Evolutionary conservation across 768 basidiomycete species (phyloP).

Genomic region (Tulasnella sp.): DNA sequence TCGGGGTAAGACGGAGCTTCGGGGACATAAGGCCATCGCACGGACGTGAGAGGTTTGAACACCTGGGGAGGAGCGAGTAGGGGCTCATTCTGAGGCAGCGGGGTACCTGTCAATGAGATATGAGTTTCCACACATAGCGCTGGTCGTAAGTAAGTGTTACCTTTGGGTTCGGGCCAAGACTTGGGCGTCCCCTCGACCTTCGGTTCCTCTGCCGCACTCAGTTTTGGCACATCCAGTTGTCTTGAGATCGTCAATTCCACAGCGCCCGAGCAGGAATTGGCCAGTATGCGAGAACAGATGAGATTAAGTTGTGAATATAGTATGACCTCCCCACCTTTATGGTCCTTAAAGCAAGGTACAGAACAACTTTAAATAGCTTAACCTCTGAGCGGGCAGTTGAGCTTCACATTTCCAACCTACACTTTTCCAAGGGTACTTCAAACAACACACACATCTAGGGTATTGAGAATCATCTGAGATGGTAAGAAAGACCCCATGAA

Average conservation of each 20-base stretch:
- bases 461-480: too few relatives aligned
- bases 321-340: conserved; percentile 52
- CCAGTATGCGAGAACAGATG: background rate
- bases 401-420: too few relatives aligned
- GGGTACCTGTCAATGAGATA: background rate
- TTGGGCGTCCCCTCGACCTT: background rate
- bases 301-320: background rate
- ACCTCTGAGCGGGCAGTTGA: too few relatives aligned
- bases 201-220: background rate
- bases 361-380: conserved; percentile 58
- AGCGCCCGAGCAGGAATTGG: background rate
- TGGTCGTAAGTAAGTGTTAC: background rate
- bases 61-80: conserved; percentile 41
- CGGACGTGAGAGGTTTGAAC: conserved; percentile 63
- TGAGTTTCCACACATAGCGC: background rate
- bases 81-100: conserved; percentile 22
- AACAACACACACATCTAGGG: too few relatives aligned
- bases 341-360: conserved; percentile 67
- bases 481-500: too few relatives aligned
- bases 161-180: background rate
- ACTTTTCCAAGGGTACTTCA: too few relatives aligned
- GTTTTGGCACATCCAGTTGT: background rate
- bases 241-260: background rate
- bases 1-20: conserved; percentile 77
- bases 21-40: conserved; percentile 84